These are phyloP conservation scores for Acanthamoeba sp. DNA, from an alignment of 208 protist genomes.

Conservation along the genomic window DNA sequence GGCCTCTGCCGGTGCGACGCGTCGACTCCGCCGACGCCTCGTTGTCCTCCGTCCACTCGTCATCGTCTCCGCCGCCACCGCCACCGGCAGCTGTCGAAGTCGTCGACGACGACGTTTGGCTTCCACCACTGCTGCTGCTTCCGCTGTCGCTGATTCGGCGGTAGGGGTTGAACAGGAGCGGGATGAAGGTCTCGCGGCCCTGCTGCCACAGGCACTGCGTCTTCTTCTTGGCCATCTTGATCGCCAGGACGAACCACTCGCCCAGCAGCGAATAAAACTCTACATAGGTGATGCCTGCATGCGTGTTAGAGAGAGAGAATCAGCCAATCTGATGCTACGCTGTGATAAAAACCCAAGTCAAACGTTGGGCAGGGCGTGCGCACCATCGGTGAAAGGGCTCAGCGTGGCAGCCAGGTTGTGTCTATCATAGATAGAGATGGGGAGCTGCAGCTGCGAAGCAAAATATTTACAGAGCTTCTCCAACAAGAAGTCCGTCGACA, in stretches of 20 bases:
- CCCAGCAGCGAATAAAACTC: constrained; percentile 40
- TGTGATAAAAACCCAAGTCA: too few relatives aligned
- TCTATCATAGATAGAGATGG: constrained; percentile 1
- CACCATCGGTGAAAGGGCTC: not conserved
- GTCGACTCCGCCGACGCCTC: not conserved
- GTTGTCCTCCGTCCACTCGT: not conserved
- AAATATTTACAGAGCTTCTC: not conserved
- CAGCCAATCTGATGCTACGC: too few relatives aligned
- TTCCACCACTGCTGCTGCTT: too few relatives aligned
- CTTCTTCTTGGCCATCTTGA: constrained; percentile 69
- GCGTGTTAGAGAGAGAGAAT: too few relatives aligned
- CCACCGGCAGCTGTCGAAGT: not conserved
- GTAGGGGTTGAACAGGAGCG: not conserved
- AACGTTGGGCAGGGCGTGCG: too few relatives aligned
- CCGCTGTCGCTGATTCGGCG: not conserved
- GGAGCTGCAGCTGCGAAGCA: not conserved
- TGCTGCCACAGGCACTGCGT: constrained; percentile 61
- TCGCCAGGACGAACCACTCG: constrained; percentile 55
- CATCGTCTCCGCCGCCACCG: not conserved
- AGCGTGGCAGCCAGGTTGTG: not conserved
- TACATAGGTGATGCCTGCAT: constrained; percentile 22
- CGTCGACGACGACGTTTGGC: too few relatives aligned
- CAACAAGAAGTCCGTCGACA: not conserved
- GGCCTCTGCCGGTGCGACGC: not conserved
- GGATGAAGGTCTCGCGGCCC: not conserved